phyloP scores from a whole-genome alignment of 2,329 filamentous ascomycete genomes.

The Calonectria crousiana region DNA sequence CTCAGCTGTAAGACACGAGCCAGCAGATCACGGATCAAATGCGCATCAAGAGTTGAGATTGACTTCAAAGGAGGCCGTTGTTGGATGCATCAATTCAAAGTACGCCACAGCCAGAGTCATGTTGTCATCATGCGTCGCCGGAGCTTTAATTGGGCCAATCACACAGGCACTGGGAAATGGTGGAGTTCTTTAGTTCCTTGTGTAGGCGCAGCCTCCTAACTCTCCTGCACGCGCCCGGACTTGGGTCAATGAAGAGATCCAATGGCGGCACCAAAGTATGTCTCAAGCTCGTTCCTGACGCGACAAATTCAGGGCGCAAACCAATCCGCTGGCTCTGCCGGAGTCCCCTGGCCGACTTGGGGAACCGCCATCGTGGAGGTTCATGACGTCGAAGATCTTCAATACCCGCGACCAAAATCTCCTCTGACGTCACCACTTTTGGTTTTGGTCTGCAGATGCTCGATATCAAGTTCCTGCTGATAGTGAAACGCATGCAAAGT shows the following conservation, averaged over 20 bases:
- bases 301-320: background rate
- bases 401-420: background rate
- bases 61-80: constrained; percentile 15
- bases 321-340: background rate
- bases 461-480: background rate
- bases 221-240: background rate
- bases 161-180: constrained; percentile 16
- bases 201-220: constrained; percentile 17
- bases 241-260: constrained; percentile 1
- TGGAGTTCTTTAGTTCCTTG: constrained; percentile 2
- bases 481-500: background rate
- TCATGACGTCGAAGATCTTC: constrained; percentile 18
- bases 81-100: constrained; percentile 15
- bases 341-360: background rate
- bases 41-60: constrained; percentile 18
- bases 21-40: background rate
- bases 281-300: constrained; percentile 12
- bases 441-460: background rate
- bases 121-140: constrained; percentile 38
- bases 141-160: constrained; percentile 25
- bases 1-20: background rate
- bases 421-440: constrained; percentile 30
- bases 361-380: constrained; percentile 6
- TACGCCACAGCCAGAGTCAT: constrained; percentile 34
- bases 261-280: background rate